Evolutionary conservation across 257 asterid genomes (phyloP), one percentile per base, ranked within the genome.

Genomic region (Fraxinus cuspidata): DNA sequence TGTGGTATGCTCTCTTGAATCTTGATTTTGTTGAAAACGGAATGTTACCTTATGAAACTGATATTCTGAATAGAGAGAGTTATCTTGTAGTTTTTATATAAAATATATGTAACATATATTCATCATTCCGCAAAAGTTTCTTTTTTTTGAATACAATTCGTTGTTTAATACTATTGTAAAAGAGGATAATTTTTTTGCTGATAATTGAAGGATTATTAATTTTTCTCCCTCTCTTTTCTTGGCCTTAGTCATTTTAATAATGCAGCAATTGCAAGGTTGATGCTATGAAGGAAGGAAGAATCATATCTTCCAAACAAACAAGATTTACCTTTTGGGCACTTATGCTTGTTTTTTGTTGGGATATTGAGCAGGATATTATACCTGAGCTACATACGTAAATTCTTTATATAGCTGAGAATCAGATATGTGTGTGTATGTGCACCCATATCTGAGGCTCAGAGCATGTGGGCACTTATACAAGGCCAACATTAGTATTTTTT

Each of bases 1-100:
- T 77, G 83, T 82, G 96, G 98, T 94, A 84, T 77, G 89, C 85
- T 74, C 70, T 77, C 27, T 75, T 23, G 15, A 21, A 4, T 12
- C 21, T 49, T 70, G 38, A 35, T 77, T 66, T 28, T 25, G 42
- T 49, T 70, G 69, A 0, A 23, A 63, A 63, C 34, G 71, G 38
- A 69, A 74, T 58, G 13, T 58, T 8, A 15, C 13, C 66, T 58
- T 12, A 58, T 9, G 66, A 58, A 58, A 58, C 28, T 58, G 66
- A 58, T 56, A 56, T 58, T 21, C 31, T 58, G 66, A 58, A 58
- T 10, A 21, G 16, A n/a, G 53, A 44, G 58, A 47, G 58, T 16
- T 47, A 47, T 16, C 58, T 16, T 47, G n/a, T 16, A 15, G 58
- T 15, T 47, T 47, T 47, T 47, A 47, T 58, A n/a, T 6, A 6